Evolutionary conservation across 352 stramenopile species (phyloP), one percentile per base, ranked within the genome.

Genomic region (Globisporangium camurandrum): DNA sequence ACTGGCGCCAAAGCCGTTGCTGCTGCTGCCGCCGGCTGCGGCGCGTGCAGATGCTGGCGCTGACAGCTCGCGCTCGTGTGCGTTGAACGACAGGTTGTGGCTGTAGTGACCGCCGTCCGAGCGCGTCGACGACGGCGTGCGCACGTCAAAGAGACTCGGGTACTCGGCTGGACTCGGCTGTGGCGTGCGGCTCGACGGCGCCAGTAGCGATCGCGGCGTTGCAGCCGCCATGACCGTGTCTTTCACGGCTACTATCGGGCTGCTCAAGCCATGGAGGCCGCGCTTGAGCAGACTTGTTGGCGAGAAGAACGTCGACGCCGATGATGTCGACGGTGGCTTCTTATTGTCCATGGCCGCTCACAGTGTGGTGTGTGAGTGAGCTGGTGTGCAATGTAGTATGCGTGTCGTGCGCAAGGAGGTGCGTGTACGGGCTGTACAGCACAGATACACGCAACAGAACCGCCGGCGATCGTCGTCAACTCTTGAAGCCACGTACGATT

Each of bases 61-160:
- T 2, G 40, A 46, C 9, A 51, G 62, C 59, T 43, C 46, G 48
- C 24, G 50, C 9, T 46, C 64, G 39, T 38, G 57, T 6, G 17
- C 64, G 47, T 6, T 50, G n/a, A n/a, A n/a, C 40, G 23, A 57
- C 52, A 49, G 48, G 37, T 22, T 42, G 23, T 54, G 53, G 17
- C 11, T 63, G 11, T 62, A 58, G 20, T 45, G 45, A 6, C 65
- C 65, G 27, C 65, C 65, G 4, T 51, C 62, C 4, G 55, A 75
- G 36, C 61, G 68, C 26, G 59, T 73, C n/a, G 66, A 80, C 34
- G 59, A 71, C 14, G 65, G 64, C 5, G 66, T 68, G 42, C 63
- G 68, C 17, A 88, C 62, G 47, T 81, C 72, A 36, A 91, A 91
- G 16, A 91, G 71, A 30, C 76, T 75, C 56, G 79, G 75, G 64